Evolutionary conservation across 2,329 filamentous ascomycete genomes (phyloP), one percentile per base, ranked within the genome.

Genomic region (Sporothrix humicola): DNA sequence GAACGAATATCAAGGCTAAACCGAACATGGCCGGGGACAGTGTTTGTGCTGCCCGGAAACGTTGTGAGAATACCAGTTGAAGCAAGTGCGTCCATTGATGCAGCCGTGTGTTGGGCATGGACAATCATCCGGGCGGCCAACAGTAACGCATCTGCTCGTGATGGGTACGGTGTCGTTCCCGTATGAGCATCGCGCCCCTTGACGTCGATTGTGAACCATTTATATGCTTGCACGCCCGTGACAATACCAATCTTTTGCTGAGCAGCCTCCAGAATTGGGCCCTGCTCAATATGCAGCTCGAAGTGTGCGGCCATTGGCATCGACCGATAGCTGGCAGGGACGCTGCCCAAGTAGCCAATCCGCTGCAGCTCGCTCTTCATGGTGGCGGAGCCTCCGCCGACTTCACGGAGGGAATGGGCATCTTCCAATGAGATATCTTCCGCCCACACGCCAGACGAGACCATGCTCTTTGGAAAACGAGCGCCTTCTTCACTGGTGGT

Each of bases 201-300:
- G 3, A 94, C 86, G 4, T 87, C 88, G 54, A 94, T 81, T 0
- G 88, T 91, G 79, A 89, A 90, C 92, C 92, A 94, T 73, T 89
- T 88, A 80, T 93, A 94, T 9, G 91, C 91, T 79, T 94, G 92
- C 0, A 92, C 92, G 2, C 91, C 92, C 31, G 87, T 87, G 4
- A 95, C 92, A 10, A 93, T 86, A 26, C 91, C 90, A 72, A 95
- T 86, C 73, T 90, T 90, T 75, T 90, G 86, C 37, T 85, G 82
- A 42, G 87, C 84, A 15, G 85, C 85, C 78, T 95, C 90, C 0
- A 97, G 85, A 54, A 93, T 88, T 0, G 92, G 92, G 0, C 93
- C 92, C 80, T 97, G 93, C 79, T 97, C 93, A 71, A 95, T 95
- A 79, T 96, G 93, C 12, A 95, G 85, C 80, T 95, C 93, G 78